phyloP scores from a whole-genome alignment of 2,329 filamentous ascomycete species.

The Trichoderma sp. region DNA sequence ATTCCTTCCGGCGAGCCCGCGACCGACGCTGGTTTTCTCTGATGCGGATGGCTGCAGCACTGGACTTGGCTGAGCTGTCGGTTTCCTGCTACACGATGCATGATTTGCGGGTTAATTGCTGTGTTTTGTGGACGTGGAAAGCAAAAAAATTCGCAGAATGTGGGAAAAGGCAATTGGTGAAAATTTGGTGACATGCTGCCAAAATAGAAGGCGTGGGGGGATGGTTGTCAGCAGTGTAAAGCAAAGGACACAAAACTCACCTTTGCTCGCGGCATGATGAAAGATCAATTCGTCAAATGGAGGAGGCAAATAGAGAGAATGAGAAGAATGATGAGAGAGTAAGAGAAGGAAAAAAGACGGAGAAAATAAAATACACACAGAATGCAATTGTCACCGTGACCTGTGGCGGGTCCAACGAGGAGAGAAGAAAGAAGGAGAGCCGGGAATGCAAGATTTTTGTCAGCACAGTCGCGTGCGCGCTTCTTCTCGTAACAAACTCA shows the following conservation, averaged over 20 bases:
- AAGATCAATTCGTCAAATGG: neutral
- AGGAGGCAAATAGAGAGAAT: neutral
- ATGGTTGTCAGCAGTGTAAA: neutral
- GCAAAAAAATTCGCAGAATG: neutral
- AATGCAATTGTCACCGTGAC: neutral
- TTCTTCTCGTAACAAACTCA: neutral
- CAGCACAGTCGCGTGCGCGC: slow-evolving; percentile 17
- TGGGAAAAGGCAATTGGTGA: neutral
- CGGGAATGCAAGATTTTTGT: slow-evolving; percentile 8
- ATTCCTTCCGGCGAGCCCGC: slow-evolving; percentile 49
- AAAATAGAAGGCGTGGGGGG: slow-evolving; percentile 5
- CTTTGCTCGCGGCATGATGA: slow-evolving; percentile 25
- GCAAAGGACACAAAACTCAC: slow-evolving; percentile 15
- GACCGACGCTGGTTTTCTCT: slow-evolving; percentile 54
- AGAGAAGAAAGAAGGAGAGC: neutral
- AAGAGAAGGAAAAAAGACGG: neutral
- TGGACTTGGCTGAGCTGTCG: slow-evolving; percentile 25
- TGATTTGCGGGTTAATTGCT: neutral
- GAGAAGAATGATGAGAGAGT: neutral
- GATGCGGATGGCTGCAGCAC: slow-evolving; percentile 38
- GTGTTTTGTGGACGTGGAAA: neutral
- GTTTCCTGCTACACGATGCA: slow-evolving; percentile 11
- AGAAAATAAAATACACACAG: neutral
- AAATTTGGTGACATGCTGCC: slow-evolving; percentile 17
- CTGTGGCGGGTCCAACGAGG: neutral